Conservation (phyloP, 2,329 filamentous ascomycete species). For the Pseudovirgaria hyperparasitica region DNA sequence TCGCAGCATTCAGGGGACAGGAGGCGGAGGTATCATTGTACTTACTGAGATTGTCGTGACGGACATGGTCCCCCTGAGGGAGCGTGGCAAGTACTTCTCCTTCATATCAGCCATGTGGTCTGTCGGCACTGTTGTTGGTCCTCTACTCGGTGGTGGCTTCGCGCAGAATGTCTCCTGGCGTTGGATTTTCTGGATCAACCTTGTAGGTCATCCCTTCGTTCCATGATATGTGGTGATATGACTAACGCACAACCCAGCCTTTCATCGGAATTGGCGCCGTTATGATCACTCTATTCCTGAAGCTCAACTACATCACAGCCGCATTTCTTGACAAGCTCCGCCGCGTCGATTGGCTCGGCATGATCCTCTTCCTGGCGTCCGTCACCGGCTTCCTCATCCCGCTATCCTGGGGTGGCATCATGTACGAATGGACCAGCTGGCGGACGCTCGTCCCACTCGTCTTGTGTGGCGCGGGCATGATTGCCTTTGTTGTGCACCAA, state of each 20-base stretch:
- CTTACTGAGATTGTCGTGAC: conserved; percentile 33
- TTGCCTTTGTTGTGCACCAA: conserved; percentile 44
- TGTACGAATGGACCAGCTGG: conserved; percentile 52
- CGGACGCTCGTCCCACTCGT: conserved; percentile 49
- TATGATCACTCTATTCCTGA: conserved; percentile 40
- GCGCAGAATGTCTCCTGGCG: conserved; percentile 41
- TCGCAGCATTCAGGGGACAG: conserved; percentile 26
- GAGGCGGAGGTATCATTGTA: conserved; percentile 28
- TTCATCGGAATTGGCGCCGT: conserved; percentile 38
- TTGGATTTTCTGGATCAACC: conserved; percentile 47
- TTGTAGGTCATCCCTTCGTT: not conserved
- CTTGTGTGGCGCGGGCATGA: conserved; percentile 39
- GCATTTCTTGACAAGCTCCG: conserved; percentile 36
- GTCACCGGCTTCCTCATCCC: conserved; percentile 48
- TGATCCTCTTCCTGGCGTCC: conserved; percentile 46
- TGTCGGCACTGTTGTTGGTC: conserved; percentile 42
- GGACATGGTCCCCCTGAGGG: conserved; percentile 31
- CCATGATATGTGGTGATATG: not conserved
- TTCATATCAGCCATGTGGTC: conserved; percentile 38
- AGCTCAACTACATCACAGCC: conserved; percentile 35
- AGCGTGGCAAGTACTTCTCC: conserved; percentile 30
- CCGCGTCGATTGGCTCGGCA: conserved; percentile 51
- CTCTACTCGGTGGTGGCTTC: conserved; percentile 38
- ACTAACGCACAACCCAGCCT: conserved; percentile 50
- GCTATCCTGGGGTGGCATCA: conserved; percentile 51